Conservation (phyloP, 805 yeast species). For the Kodamaea restingae region DNA sequence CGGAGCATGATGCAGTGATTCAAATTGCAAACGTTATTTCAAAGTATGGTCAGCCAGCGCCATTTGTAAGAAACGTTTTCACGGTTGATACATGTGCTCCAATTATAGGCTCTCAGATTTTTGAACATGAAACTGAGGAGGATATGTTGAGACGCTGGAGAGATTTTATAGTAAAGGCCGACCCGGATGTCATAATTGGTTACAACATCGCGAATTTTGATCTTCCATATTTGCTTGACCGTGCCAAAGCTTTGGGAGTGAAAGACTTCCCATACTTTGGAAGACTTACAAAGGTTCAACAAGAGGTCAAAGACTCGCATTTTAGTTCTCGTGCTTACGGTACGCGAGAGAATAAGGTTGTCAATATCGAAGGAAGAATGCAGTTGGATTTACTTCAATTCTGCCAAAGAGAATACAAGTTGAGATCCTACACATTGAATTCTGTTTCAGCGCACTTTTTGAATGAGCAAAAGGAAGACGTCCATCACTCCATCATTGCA, state of each 20-base stretch:
- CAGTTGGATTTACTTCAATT: conserved; percentile 91
- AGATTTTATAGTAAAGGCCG: conserved; percentile 76
- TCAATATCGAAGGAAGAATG: conserved; percentile 93
- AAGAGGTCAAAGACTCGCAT: conserved; percentile 74
- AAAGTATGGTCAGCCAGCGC: conserved; percentile 74
- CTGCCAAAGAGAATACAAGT: conserved; percentile 89
- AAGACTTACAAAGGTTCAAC: conserved; percentile 60
- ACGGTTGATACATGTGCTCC: conserved; percentile 89
- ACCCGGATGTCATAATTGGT: conserved; percentile 96
- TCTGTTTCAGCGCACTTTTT: conserved; percentile 92
- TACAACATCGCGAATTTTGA: conserved; percentile 94
- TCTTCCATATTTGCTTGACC: conserved; percentile 84
- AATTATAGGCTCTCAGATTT: conserved; percentile 89
- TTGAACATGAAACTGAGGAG: conserved; percentile 66
- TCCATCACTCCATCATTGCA: conserved; percentile 93
- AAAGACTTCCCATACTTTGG: conserved; percentile 82
- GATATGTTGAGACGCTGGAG: conserved; percentile 86
- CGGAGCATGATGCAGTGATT: conserved; percentile 88
- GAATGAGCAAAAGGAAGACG: conserved; percentile 97
- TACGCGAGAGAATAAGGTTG: conserved; percentile 85
- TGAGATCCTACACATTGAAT: conserved; percentile 90
- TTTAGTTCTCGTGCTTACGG: conserved; percentile 97
- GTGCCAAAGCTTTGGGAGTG: conserved; percentile 72
- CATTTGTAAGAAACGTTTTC: conserved; percentile 91
- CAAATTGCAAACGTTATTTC: conserved; percentile 96